Evolutionary conservation across 2,329 filamentous ascomycete genomes (phyloP).

Genomic region (Lachnellula subtilissima): DNA sequence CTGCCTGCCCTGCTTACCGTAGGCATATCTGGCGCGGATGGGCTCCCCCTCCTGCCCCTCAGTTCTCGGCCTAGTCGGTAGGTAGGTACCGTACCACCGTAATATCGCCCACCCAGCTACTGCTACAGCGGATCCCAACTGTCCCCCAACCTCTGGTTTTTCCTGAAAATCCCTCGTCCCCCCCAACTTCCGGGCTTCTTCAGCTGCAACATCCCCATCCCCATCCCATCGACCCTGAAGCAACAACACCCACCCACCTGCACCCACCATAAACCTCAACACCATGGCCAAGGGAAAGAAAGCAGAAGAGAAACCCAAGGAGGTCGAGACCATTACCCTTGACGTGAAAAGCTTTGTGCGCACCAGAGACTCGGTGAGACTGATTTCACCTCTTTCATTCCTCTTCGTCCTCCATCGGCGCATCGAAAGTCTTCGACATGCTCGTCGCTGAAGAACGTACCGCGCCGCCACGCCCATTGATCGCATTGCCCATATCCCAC

Average conservation of each 20-base stretch:
- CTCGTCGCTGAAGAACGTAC: conserved; percentile 5
- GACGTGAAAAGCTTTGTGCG: conserved; percentile 73
- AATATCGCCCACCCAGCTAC: too few species aligned
- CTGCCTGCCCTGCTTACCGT: too few species aligned
- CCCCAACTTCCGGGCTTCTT: not conserved
- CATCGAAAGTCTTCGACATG: conserved; percentile 3
- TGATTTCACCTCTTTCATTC: not conserved
- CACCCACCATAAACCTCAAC: conserved; percentile 9
- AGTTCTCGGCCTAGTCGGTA: too few species aligned
- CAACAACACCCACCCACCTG: conserved; percentile 1
- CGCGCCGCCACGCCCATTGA: not conserved
- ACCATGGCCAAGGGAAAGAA: conserved; percentile 40
- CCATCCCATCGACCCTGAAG: conserved; percentile 23
- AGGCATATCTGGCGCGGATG: too few species aligned
- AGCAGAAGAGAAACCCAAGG: conserved; percentile 28
- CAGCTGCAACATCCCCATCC: conserved; percentile 22
- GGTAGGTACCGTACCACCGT: too few species aligned
- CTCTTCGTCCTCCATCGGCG: conserved; percentile 11
- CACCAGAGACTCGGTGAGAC: conserved; percentile 70
- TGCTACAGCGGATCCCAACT: not conserved
- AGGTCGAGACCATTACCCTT: conserved; percentile 36
- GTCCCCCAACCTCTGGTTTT: not conserved
- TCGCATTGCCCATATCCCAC: conserved; percentile 6
- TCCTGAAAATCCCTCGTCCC: not conserved
- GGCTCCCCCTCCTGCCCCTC: too few species aligned